Evolutionary conservation across 441 rosid genomes (phyloP).

Genomic region (Croton laevigatus): DNA sequence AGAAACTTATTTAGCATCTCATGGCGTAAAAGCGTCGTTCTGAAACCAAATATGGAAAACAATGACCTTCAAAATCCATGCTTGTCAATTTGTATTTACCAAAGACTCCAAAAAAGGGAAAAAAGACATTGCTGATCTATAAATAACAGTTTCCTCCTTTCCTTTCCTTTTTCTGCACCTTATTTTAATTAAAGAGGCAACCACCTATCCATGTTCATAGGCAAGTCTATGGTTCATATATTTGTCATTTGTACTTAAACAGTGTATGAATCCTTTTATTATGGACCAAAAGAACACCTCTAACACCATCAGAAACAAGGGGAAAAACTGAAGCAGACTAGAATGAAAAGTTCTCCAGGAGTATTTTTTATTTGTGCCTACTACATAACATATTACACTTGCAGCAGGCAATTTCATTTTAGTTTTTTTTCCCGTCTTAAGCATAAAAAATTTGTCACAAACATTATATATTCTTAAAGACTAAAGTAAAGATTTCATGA

Average conservation of each 20-base stretch:
- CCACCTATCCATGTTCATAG: background rate
- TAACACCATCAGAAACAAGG: background rate
- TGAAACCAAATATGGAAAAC: background rate
- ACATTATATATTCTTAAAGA: background rate
- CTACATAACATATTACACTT: background rate
- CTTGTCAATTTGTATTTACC: background rate
- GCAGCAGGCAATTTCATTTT: conserved; percentile 8
- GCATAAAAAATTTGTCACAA: conserved; percentile 1
- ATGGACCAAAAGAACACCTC: conserved; percentile 3
- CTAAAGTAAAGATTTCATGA: conserved; percentile 13
- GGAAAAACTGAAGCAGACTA: background rate
- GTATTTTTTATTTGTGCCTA: background rate
- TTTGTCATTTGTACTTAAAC: background rate
- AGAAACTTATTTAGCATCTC: background rate
- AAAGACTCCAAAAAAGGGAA: background rate
- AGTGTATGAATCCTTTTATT: background rate
- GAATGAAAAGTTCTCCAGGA: background rate
- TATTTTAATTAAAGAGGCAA: background rate
- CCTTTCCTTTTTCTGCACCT: background rate
- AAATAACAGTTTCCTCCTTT: background rate
- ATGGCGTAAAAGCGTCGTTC: background rate
- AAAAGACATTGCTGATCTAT: background rate
- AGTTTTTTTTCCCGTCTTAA: conserved; percentile 1
- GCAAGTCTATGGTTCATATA: background rate
- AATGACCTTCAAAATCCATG: background rate